Base-by-base conservation (phyloP, 176 grass and related monocot genomes). In the Metroxylon sagu region DNA sequence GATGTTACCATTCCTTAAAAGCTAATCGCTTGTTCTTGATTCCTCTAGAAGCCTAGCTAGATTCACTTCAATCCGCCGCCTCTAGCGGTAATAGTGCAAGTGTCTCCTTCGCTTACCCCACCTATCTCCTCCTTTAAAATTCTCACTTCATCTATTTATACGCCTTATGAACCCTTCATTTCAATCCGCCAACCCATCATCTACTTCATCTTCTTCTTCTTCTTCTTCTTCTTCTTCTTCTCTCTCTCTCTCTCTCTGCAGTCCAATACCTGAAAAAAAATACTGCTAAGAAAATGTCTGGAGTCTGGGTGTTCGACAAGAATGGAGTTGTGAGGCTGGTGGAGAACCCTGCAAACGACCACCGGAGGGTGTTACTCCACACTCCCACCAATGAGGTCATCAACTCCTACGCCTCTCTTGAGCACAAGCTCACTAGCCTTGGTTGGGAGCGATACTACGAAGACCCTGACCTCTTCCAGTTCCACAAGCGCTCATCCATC, bases 391-490 rank as follows among this genome's bases (percentile, higher is more conserved):
- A 77, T 49, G 81, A 95, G 70, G 62, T 79, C 72, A 83, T 88
- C 64, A 28, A 65, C 53, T 95, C 89, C 5, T 95, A 94, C 66
- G 55, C 74, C 74, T 71, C 76, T 18, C 74, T 85, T 59, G 89
- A 95, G 67, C 5, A 54, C 60, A 67, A 84, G 80, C 80, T 95
- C 35, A 54, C 70, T 4, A 85, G 67, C 60, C 89, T 88, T 1
- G 89, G 89, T 14, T 95, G 89, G 89, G 89, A 95, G 63, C 74
- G 89, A 35, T 95, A 88, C 64, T 82, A 88, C 28, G 84, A 88
- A 66, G 89, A 95, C 64, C 84, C 85, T 0, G 29, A 79, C 49
- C 59, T 95, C 3, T 70, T 77, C 51, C 89, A 95, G 74, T 95
- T 95, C 78, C 89, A 95, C 77, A 88, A 95, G 85, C 84, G 81